Evolutionary conservation across 2,329 filamentous ascomycete species (phyloP), one percentile per base, ranked within the genome.

Genomic region (Trichoderma arundinaceum): DNA sequence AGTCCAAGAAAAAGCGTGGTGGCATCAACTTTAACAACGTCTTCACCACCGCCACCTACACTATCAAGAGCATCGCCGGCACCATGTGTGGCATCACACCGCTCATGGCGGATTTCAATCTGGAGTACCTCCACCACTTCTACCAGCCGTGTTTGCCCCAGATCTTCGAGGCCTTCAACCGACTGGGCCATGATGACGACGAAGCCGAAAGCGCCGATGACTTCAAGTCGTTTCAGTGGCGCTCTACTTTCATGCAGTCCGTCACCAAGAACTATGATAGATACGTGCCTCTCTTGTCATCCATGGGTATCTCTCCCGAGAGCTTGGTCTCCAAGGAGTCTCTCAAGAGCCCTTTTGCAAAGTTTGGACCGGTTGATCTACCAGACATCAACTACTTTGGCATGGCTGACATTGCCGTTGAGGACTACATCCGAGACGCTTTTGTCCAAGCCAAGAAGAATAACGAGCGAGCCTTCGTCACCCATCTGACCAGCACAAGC

Each of bases 61-160:
- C 80, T 0, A 71, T 81, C 33, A 82, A 82, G 69, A 81, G 78
- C 61, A 62, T 82, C 13, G 73, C 75, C 0, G 80, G 76, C 4
- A 78, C 78, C 8, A 64, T 81, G 7, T 82, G 80, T 51, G 80
- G 80, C 5, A 68, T 81, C n/a, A 74, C 73, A 0, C 80, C 80
- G 0, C 67, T 82, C 10, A 73, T 80, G 2, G 77, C 74, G 2
- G 79, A 82, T 43, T 79, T 79, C 64, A 81, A 82, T 39, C 72
- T 75, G 17, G 80, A 82, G 65, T 77, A 76, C 58, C 68, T 74
- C 4, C 73, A 80, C 28, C 76, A 81, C 58, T 71, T 81, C 22
- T 82, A 82, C 66, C 78, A 82, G 48, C 80, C 80, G 0, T 82
- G 80, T 51, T 65, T 83, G 56, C 76, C 81, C 0, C 80, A 78